These are phyloP conservation scores for Suhomyces emberorum DNA, from an alignment of 805 yeast species.

Conservation along the genomic window DNA sequence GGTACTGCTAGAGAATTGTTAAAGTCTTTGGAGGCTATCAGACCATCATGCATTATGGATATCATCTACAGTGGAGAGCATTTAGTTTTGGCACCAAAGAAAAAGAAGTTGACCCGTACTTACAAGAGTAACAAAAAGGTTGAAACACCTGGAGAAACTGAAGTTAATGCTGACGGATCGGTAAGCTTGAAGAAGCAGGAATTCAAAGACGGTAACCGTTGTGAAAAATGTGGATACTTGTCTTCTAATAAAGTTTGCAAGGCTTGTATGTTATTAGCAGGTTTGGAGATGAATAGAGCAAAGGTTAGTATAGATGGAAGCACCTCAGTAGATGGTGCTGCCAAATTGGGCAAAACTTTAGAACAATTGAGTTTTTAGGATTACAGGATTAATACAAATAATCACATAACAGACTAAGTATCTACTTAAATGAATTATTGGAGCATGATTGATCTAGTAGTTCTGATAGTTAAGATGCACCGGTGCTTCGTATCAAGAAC, in stretches of 20 bases:
- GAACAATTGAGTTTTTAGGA: slow-evolving; percentile 58
- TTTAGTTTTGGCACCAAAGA: slow-evolving; percentile 60
- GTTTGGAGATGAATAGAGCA: slow-evolving; percentile 74
- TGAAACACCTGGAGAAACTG: slow-evolving; percentile 34
- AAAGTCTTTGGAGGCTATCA: slow-evolving; percentile 82
- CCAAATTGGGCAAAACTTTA: slow-evolving; percentile 55
- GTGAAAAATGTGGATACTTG: slow-evolving; percentile 88
- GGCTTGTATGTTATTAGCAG: slow-evolving; percentile 86
- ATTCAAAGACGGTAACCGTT: slow-evolving; percentile 63
- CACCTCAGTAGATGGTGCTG: slow-evolving; percentile 57
- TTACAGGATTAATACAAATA: too few species aligned
- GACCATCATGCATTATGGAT: slow-evolving; percentile 93
- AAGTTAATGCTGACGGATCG: slow-evolving; percentile 61
- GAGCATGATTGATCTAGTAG: too few species aligned
- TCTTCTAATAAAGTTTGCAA: slow-evolving; percentile 88
- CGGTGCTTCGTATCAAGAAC: too few species aligned
- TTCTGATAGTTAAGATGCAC: too few species aligned
- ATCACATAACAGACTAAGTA: too few species aligned
- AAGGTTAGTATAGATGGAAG: slow-evolving; percentile 56
- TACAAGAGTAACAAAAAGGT: slow-evolving; percentile 27
- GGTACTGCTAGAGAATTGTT: slow-evolving; percentile 94
- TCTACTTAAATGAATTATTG: too few species aligned
- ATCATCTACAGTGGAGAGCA: slow-evolving; percentile 93
- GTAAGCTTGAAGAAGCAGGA: slow-evolving; percentile 40
- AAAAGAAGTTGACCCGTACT: slow-evolving; percentile 37